Conservation (phyloP, 495 filamentous ascomycete genomes). For the Lasiosphaeria miniovina region DNA sequence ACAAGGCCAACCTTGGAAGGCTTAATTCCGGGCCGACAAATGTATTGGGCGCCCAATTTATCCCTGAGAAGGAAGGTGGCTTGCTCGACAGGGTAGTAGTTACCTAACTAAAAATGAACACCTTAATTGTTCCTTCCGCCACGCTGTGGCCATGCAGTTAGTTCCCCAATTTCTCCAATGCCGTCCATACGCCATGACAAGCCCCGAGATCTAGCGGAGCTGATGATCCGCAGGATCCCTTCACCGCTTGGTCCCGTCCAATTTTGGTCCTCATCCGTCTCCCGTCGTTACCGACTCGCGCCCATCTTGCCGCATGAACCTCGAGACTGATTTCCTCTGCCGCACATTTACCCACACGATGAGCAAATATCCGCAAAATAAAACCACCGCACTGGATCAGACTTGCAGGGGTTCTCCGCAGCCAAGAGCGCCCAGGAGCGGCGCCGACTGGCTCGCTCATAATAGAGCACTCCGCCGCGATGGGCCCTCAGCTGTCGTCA, state of each 20-base stretch:
- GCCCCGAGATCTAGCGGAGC: not conserved
- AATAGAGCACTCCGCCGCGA: too few relatives aligned
- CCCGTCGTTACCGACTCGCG: not conserved
- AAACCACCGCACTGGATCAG: not conserved
- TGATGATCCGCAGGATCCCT: not conserved
- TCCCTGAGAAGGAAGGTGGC: too few relatives aligned
- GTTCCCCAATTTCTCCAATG: not conserved
- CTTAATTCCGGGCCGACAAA: too few relatives aligned
- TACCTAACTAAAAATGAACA: too few relatives aligned
- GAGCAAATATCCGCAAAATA: not conserved
- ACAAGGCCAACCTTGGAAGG: too few relatives aligned
- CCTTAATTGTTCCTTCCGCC: not conserved
- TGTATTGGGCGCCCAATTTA: too few relatives aligned
- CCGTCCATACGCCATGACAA: too few relatives aligned
- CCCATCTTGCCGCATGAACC: constrained; percentile 8
- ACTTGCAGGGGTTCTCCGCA: not conserved
- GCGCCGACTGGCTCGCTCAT: too few relatives aligned
- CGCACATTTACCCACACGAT: constrained; percentile 7
- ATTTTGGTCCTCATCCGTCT: not conserved
- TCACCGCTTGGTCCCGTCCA: not conserved
- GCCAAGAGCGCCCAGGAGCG: not conserved
- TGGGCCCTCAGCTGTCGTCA: too few relatives aligned
- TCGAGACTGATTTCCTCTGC: constrained; percentile 2
- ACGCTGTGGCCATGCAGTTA: not conserved
- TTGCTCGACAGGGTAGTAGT: too few relatives aligned